phyloP scores from a whole-genome alignment of 345 rosid genomes.

The Gossypium bickii region DNA sequence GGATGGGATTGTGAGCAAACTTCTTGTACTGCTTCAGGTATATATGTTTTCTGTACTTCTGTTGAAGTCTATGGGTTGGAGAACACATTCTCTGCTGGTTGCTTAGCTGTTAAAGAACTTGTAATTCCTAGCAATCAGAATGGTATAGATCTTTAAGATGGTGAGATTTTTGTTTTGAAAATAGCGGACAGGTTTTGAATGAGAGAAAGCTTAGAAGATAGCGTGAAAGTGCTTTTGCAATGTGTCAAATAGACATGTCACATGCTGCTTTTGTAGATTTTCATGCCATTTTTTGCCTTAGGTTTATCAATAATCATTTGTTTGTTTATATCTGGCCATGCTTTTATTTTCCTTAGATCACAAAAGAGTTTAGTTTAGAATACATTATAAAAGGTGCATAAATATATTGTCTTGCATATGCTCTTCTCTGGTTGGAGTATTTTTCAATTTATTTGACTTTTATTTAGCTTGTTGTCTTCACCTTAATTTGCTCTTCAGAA shows the following conservation, averaged over 20 bases:
- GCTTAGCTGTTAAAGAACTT: not conserved
- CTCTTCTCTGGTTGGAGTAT: not conserved
- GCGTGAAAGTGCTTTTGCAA: not conserved
- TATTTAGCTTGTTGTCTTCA: not conserved
- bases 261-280: constrained; percentile 1
- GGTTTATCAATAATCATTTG: not conserved
- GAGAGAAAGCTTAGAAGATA: not conserved
- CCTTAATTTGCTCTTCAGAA: constrained; percentile 30
- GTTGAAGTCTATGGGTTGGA: not conserved
- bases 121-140: not conserved
- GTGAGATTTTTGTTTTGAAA: not conserved
- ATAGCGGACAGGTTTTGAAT: not conserved
- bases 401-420: not conserved
- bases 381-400: not conserved
- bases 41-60: not conserved
- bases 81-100: not conserved
- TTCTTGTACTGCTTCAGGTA: constrained; percentile 72
- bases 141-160: not conserved
- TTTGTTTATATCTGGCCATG: not conserved
- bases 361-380: not conserved
- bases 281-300: not conserved
- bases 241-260: not conserved
- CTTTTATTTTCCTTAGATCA: not conserved
- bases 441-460: not conserved
- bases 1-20: constrained; percentile 70